Percentiles rank a stretch among this genome's conserved stretches.
Conservation (phyloP, 495 filamentous ascomycete genomes). For the Tetracladium marchalianum region DNA sequence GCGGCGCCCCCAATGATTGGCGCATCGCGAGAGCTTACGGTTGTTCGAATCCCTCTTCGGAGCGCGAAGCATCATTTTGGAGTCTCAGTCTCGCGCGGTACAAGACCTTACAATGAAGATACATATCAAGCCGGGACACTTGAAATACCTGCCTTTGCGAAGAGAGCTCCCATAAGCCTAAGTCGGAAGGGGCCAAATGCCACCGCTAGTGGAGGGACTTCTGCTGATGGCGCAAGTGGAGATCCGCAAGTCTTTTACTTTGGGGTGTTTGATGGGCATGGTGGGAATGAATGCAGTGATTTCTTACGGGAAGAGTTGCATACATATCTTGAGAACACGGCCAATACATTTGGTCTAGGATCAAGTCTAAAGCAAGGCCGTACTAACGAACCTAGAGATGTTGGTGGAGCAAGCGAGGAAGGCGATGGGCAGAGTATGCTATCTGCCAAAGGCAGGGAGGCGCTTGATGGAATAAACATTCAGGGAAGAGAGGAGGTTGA, state of each 20-base stretch:
- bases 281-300: slow-evolving; percentile 77
- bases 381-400: slow-evolving; percentile 2
- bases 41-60: slow-evolving; percentile 93
- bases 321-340: slow-evolving; percentile 75
- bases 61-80: slow-evolving; percentile 97
- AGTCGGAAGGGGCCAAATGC: slow-evolving; percentile 28
- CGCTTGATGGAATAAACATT: slow-evolving; percentile 26
- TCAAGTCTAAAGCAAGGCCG: slow-evolving; percentile 48
- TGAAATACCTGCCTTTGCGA: slow-evolving; percentile 84
- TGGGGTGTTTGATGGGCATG: slow-evolving; percentile 92
- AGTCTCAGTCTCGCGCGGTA: slow-evolving; percentile 65
- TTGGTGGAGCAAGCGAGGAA: slow-evolving; percentile 12
- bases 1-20: slow-evolving; percentile 45
- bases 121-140: slow-evolving; percentile 91
- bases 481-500: slow-evolving; percentile 28
- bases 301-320: slow-evolving; percentile 81
- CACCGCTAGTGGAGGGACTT: slow-evolving; percentile 41
- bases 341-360: slow-evolving; percentile 58
- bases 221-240: slow-evolving; percentile 64
- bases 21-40: slow-evolving; percentile 65
- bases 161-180: slow-evolving; percentile 61
- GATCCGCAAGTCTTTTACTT: slow-evolving; percentile 98
- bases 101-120: slow-evolving; percentile 84
- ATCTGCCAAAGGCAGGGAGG: slow-evolving; percentile 16
- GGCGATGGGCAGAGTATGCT: slow-evolving; percentile 9